Conservation (phyloP, 495 filamentous ascomycete genomes). For the Penicillium flavigenum region DNA sequence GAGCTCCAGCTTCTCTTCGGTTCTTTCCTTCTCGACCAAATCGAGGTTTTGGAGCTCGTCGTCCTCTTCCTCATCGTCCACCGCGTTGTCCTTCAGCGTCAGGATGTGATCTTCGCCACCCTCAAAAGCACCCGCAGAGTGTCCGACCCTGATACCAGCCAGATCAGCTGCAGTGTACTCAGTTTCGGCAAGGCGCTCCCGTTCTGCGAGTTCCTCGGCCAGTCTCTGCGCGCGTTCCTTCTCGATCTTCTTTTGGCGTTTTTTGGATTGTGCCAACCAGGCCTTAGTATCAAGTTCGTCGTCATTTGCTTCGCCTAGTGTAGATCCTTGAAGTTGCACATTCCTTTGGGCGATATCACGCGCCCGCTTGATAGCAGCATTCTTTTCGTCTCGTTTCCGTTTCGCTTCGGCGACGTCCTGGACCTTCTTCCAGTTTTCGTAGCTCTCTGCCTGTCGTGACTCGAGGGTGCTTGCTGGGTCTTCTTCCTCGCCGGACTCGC, state of each 20-base stretch:
- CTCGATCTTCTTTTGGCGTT: slow-evolving; percentile 84
- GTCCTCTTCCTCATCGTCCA: slow-evolving; percentile 84
- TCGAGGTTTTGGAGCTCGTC: slow-evolving; percentile 89
- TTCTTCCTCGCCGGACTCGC: slow-evolving; percentile 55
- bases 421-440: slow-evolving; percentile 69
- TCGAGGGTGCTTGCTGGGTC: slow-evolving; percentile 75
- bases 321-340: slow-evolving; percentile 72
- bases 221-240: slow-evolving; percentile 69
- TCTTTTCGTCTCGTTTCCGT: slow-evolving; percentile 71
- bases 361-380: slow-evolving; percentile 80
- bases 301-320: slow-evolving; percentile 68
- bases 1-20: slow-evolving; percentile 72
- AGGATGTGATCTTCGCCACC: slow-evolving; percentile 78
- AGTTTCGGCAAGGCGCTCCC: slow-evolving; percentile 49
- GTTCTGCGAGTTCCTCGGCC: slow-evolving; percentile 72
- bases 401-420: slow-evolving; percentile 65
- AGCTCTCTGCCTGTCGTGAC: slow-evolving; percentile 71
- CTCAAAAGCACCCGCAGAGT: slow-evolving; percentile 74
- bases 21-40: slow-evolving; percentile 72
- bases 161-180: slow-evolving; percentile 80
- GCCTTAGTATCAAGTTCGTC: slow-evolving; percentile 70
- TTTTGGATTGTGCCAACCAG: slow-evolving; percentile 86
- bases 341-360: slow-evolving; percentile 77
- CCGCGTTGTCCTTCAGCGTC: slow-evolving; percentile 84
- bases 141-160: slow-evolving; percentile 85